phyloP scores from a whole-genome alignment of 768 basidiomycete genomes.

The Boletus barrowsii region DNA sequence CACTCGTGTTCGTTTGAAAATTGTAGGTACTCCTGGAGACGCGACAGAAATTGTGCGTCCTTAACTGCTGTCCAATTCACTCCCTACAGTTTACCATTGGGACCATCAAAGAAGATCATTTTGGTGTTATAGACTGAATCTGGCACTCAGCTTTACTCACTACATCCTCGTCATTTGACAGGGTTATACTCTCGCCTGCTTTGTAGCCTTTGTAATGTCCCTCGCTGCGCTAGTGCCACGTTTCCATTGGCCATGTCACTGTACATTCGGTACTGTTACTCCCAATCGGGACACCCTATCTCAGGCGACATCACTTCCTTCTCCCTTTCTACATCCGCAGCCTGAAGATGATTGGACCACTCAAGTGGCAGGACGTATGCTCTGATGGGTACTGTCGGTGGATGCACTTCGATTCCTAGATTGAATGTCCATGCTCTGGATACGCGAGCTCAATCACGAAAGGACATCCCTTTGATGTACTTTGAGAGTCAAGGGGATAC shows the following conservation, averaged over 20 bases:
- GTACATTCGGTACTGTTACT: neutral
- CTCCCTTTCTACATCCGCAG: too few relatives aligned
- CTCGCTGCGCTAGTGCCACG: neutral
- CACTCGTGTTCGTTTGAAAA: slow-evolving; percentile 87
- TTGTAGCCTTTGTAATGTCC: slow-evolving; percentile 3
- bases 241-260: neutral
- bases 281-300: neutral
- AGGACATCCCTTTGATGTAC: too few relatives aligned
- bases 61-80: slow-evolving; percentile 1
- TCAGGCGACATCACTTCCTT: too few relatives aligned
- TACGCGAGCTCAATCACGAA: too few relatives aligned
- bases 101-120: slow-evolving; percentile 96
- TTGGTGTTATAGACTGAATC: slow-evolving; percentile 81
- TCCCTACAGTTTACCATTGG: slow-evolving; percentile 87
- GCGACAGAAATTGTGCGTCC: slow-evolving; percentile 91
- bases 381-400: too few relatives aligned
- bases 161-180: neutral
- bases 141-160: neutral
- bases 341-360: too few relatives aligned
- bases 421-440: too few relatives aligned
- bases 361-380: too few relatives aligned
- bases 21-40: slow-evolving; percentile 97
- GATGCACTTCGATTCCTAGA: too few relatives aligned
- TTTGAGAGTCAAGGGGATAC: too few relatives aligned
- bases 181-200: neutral